Evolutionary conservation across 1,284 basidiomycete genomes (phyloP).

Genomic region (Ganoderma leucocontextum): DNA sequence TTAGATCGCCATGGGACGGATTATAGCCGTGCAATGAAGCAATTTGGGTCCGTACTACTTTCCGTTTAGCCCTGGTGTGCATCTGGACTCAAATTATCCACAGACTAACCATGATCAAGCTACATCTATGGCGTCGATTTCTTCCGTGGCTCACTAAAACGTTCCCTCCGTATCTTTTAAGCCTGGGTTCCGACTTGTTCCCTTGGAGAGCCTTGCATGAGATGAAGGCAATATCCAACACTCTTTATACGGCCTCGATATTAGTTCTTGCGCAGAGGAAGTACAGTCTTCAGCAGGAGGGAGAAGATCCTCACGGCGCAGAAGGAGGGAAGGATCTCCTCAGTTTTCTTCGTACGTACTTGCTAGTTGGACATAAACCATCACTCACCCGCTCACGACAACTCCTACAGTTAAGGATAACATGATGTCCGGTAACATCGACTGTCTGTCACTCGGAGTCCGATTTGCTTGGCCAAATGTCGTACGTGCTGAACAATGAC

Average conservation of each 20-base stretch:
- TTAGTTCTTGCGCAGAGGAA: background rate
- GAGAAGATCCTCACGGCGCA: background rate
- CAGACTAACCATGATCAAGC: conserved; percentile 17
- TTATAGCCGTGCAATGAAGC: conserved; percentile 21
- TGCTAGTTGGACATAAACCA: background rate
- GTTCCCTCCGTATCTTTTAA: conserved; percentile 17
- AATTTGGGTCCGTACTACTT: conserved; percentile 12
- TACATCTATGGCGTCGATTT: conserved; percentile 8
- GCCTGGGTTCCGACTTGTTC: background rate
- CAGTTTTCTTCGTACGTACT: background rate
- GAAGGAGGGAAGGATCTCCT: background rate
- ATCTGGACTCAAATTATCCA: background rate
- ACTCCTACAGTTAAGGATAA: background rate
- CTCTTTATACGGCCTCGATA: background rate
- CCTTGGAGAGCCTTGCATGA: background rate
- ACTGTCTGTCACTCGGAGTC: background rate
- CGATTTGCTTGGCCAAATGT: background rate
- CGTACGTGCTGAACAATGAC: background rate
- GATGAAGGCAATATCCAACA: background rate
- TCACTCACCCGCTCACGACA: background rate
- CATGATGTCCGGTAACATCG: background rate
- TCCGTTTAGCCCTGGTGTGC: background rate
- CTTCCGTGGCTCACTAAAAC: conserved; percentile 20
- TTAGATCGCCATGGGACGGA: conserved; percentile 18
- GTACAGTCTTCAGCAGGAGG: background rate